Percentiles rank a stretch among this genome's conserved stretches.
phyloP scores from a whole-genome alignment of 106 monocot genomes.

The Triglochin maritima region DNA sequence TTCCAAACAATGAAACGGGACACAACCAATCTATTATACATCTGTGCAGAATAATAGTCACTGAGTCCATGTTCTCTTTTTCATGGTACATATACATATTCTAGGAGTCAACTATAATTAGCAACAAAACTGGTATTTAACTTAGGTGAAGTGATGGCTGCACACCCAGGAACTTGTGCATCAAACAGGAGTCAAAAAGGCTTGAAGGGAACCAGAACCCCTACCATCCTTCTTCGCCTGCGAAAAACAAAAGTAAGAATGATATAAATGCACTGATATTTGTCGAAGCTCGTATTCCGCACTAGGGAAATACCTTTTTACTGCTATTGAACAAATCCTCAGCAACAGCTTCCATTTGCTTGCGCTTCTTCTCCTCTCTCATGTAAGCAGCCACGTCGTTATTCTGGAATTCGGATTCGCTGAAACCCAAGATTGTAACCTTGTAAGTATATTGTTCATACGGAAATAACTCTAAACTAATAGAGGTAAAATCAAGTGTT shows the following conservation, averaged over 20 bases:
- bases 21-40: too few relatives aligned
- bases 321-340: slow-evolving; percentile 81
- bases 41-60: too few relatives aligned
- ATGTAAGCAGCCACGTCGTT: slow-evolving; percentile 31
- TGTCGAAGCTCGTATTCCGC: background rate
- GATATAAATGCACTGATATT: background rate
- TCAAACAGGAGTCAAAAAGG: slow-evolving; percentile 34
- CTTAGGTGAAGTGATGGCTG: too few relatives aligned
- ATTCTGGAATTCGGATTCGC: slow-evolving; percentile 48
- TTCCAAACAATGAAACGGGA: too few relatives aligned
- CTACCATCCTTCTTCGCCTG: slow-evolving; percentile 45
- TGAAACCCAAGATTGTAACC: slow-evolving; percentile 4
- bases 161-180: background rate
- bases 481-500: background rate
- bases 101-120: too few relatives aligned
- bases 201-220: slow-evolving; percentile 33
- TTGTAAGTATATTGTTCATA: background rate
- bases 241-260: background rate
- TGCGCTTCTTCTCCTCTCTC: slow-evolving; percentile 75
- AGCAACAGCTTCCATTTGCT: slow-evolving; percentile 76
- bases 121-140: too few relatives aligned
- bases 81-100: too few relatives aligned
- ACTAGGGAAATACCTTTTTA: slow-evolving; percentile 43
- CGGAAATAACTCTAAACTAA: background rate
- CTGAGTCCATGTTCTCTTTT: too few relatives aligned